phyloP scores from a whole-genome alignment of 352 stramenopile species.

The Phytophthora sojae region DNA sequence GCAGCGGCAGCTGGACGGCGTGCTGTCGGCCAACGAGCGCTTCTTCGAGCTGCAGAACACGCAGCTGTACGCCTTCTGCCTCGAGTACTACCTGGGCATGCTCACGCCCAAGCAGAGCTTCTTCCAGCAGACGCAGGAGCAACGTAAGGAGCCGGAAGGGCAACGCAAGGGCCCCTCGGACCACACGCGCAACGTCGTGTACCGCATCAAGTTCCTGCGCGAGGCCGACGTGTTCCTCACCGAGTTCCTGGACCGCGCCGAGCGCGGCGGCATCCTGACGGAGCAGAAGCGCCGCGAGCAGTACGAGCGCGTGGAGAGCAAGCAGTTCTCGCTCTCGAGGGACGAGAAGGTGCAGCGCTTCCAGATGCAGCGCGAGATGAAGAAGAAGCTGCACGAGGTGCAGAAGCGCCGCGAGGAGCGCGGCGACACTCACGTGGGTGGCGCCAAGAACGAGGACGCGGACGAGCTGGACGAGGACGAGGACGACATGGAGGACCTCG shows the following conservation, averaged over 20 bases:
- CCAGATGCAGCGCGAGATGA: conserved; percentile 78
- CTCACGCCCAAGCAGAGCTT: conserved; percentile 80
- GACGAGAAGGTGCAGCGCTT: conserved; percentile 89
- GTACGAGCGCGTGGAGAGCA: conserved; percentile 78
- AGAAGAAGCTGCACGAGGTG: conserved; percentile 69
- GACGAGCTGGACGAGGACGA: conserved; percentile 57
- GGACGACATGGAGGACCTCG: conserved; percentile 75
- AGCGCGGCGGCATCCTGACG: conserved; percentile 66
- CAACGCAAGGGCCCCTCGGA: conserved; percentile 39
- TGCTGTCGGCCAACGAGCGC: conserved; percentile 75
- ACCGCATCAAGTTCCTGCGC: conserved; percentile 69
- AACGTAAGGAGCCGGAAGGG: conserved; percentile 13
- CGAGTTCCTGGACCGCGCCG: conserved; percentile 79
- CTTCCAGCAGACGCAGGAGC: conserved; percentile 45
- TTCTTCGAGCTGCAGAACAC: conserved; percentile 84
- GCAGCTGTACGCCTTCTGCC: conserved; percentile 83
- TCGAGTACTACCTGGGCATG: conserved; percentile 86
- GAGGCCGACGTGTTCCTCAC: conserved; percentile 81
- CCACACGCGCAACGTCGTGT: conserved; percentile 69
- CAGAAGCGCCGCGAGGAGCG: conserved; percentile 56
- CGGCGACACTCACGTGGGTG: conserved; percentile 21
- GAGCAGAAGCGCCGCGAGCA: conserved; percentile 77
- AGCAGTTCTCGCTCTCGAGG: conserved; percentile 68
- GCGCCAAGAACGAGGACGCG: conserved; percentile 12
- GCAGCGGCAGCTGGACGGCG: conserved; percentile 70